Conservation (phyloP, 345 rosid genomes). For the Heritiera littoralis region DNA sequence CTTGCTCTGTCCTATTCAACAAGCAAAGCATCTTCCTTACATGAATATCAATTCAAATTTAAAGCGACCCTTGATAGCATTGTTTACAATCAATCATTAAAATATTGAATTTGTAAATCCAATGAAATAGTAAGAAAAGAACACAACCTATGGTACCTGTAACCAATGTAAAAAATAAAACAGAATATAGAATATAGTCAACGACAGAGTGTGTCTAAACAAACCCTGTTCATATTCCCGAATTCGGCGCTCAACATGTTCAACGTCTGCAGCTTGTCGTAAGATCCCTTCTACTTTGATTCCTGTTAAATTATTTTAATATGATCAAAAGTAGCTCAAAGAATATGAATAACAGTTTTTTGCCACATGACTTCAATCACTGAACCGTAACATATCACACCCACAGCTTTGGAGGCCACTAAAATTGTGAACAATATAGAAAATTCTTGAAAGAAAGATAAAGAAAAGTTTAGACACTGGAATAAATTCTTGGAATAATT, state of each 20-base stretch:
- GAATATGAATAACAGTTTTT: slow-evolving; percentile 1
- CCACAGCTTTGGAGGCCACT: not conserved
- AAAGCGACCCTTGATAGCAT: not conserved
- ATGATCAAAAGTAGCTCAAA: slow-evolving; percentile 30
- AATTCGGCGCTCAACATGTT: slow-evolving; percentile 87
- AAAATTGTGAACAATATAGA: slow-evolving; percentile 12
- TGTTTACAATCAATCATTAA: not conserved
- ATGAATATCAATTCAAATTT: slow-evolving; percentile 5
- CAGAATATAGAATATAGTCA: slow-evolving; percentile 1
- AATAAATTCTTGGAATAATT: not conserved
- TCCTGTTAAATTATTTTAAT: slow-evolving; percentile 53
- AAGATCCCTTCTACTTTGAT: slow-evolving; percentile 86
- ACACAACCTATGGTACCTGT: not conserved
- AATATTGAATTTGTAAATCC: slow-evolving; percentile 1
- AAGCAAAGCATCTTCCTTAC: not conserved
- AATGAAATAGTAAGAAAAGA: not conserved
- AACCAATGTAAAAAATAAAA: not conserved
- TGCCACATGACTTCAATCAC: not conserved
- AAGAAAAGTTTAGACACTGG: not conserved
- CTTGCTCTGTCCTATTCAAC: slow-evolving; percentile 4
- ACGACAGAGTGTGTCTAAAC: slow-evolving; percentile 27
- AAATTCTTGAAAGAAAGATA: slow-evolving; percentile 2
- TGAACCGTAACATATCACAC: not conserved
- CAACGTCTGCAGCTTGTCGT: slow-evolving; percentile 99
- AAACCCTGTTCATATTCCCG: slow-evolving; percentile 91